Evolutionary conservation across 1,139 yeast genomes (phyloP), one percentile per base, ranked within the genome.

Genomic region (Yamadazyma buinensis): DNA sequence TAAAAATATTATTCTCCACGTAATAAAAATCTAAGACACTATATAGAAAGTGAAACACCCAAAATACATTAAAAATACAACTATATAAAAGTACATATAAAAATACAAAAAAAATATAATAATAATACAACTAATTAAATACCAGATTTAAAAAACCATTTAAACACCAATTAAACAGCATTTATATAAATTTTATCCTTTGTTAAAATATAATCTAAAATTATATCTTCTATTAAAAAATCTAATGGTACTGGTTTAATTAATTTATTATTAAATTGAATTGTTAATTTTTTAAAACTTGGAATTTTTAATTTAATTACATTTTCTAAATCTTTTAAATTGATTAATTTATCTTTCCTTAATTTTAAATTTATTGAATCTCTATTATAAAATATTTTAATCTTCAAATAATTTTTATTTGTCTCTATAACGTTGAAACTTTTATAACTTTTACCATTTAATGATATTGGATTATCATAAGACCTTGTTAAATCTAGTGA

Each of bases 171-270:
- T 13, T 18, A 19, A 24, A 20, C 32, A 20, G 18, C 62, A 26
- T 42, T 43, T 15, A 59, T 47, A 36, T 54, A 57, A 13, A 59
- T 41, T 38, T 53, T 55, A 13, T 51, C 54, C 39, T 60, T 59
- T 23, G 51, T 41, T 39, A 49, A 46, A 12, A 61, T 44, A 36
- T 58, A 60, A 36, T 61, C 65, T 40, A 57, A 40, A 19, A 59
- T 36, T 20, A 59, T 43, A 10, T 48, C 60, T 13, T 40, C 35
- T 4, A 41, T 20, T 14, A 39, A 28, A 20, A 39, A 42, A 35
- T 54, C 54, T 24, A 62, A 42, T 12, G 51, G 44, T 17, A 61
- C 49, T 2, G 65, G 61, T 23, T 49, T 54, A 27, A 60, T 46
- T 4, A 41, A 30, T 20, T 47, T 39, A 37, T 58, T 49, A 30